These are phyloP conservation scores for Aspergillus viridinutans DNA, from an alignment of 2,329 filamentous ascomycete species.

Conservation along the genomic window DNA sequence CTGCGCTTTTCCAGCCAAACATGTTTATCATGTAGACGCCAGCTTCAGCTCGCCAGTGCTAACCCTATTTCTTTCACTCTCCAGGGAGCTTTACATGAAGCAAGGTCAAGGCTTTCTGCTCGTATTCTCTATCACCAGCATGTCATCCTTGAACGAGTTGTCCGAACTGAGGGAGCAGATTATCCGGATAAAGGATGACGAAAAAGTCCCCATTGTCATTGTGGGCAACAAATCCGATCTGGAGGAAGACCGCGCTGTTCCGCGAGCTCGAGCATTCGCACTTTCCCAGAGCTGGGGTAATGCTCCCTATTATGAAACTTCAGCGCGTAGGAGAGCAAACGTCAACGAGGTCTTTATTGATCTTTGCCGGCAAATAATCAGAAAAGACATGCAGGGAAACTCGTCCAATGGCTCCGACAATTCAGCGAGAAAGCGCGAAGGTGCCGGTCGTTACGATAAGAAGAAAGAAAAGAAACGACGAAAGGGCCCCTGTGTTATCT, in stretches of 20 bases:
- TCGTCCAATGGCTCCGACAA: constrained; percentile 24
- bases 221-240: constrained; percentile 90
- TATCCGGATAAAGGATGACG: constrained; percentile 84
- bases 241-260: constrained; percentile 76
- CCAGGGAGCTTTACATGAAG: constrained; percentile 83
- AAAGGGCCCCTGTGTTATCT: constrained; percentile 37
- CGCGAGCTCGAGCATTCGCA: constrained; percentile 73
- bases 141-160: constrained; percentile 77
- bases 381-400: constrained; percentile 55
- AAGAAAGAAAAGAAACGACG: constrained; percentile 32
- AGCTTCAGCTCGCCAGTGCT: background rate
- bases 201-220: constrained; percentile 79
- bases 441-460: constrained; percentile 30
- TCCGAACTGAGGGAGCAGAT: constrained; percentile 81
- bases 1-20: background rate
- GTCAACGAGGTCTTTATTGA: constrained; percentile 88
- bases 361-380: constrained; percentile 76
- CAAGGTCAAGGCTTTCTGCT: constrained; percentile 87
- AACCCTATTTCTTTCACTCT: constrained; percentile 7
- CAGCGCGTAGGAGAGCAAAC: constrained; percentile 75
- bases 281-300: constrained; percentile 83
- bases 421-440: constrained; percentile 32
- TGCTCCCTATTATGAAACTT: constrained; percentile 87
- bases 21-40: background rate
- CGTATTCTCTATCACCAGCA: constrained; percentile 86